phyloP scores from a whole-genome alignment of 73 alveolate species.

The Uronychia setigera region DNA sequence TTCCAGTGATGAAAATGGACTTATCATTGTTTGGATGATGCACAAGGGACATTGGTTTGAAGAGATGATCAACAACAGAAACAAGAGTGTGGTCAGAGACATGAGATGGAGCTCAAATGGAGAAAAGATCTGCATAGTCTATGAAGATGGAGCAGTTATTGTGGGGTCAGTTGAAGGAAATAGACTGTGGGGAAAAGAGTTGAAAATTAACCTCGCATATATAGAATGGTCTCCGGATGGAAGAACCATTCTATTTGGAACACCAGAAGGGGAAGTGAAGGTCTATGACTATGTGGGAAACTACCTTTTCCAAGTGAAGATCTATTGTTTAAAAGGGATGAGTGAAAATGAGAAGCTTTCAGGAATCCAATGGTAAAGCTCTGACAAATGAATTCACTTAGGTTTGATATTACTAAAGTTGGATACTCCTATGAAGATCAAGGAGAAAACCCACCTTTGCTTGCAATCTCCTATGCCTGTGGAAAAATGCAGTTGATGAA shows the following conservation, averaged over 20 bases:
- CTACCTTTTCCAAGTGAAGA: constrained; percentile 68
- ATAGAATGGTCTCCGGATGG: constrained; percentile 99
- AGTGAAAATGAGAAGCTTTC: constrained; percentile 71
- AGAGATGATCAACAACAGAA: constrained; percentile 99
- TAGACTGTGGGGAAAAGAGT: constrained; percentile 98
- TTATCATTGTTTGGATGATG: constrained; percentile 93
- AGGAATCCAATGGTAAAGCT: constrained; percentile 70
- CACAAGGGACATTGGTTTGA: constrained; percentile 92
- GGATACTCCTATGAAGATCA: constrained; percentile 69
- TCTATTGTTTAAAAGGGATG: constrained; percentile 72
- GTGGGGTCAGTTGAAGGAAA: constrained; percentile 99
- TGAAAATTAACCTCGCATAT: constrained; percentile 77
- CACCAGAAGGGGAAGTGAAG: constrained; percentile 96
- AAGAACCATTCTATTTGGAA: constrained; percentile 95
- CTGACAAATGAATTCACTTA: background rate
- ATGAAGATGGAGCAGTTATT: constrained; percentile 99
- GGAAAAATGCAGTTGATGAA: constrained; percentile 97
- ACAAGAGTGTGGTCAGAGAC: constrained; percentile 97
- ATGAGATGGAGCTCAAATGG: constrained; percentile 99
- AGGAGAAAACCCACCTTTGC: constrained; percentile 57
- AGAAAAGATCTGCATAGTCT: constrained; percentile 91
- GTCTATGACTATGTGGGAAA: constrained; percentile 89
- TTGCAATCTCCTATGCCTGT: constrained; percentile 83
- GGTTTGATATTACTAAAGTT: constrained; percentile 57
- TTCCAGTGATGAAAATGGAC: constrained; percentile 95